Evolutionary conservation across 176 grass and related monocot genomes (phyloP), one percentile per base, ranked within the genome.

Genomic region (Rhipidocladum racemiflorum): DNA sequence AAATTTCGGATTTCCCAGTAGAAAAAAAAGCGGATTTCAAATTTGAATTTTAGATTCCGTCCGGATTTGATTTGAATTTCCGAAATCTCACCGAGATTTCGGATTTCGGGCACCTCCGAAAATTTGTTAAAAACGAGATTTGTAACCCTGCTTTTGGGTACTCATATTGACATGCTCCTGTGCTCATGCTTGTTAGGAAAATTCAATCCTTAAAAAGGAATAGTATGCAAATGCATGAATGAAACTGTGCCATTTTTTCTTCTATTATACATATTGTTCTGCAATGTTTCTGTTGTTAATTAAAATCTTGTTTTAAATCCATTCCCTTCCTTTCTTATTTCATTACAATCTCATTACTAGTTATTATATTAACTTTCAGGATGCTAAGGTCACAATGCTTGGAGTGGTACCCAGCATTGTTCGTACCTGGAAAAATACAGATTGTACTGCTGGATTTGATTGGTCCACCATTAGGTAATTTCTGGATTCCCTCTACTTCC

Each of bases 351-450:
- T 66, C 21, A 72, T 64, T 55, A 57, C 12, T 63, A 23, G 23
- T 50, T 84, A 75, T 61, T 30, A 51, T 72, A 65, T 30, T 78
- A 51, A 77, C 25, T 75, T 89, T 18, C 67, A 98, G 96, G 96
- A 98, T 88, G 86, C 92, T 70, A 98, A 91, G 75, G 92, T 98
- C 68, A 93, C 96, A 75, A 98, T 98, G 96, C 96, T 98, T 80
- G 96, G 96, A 76, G 70, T 98, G 27, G 92, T 98, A 83, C 96
- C 96, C 48, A 98, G 92, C 75, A 95, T 98, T 74, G 96, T 88
- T 53, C 90, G 96, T 25, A 88, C 90, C 59, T 98, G 96, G 96
- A 98, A 91, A 86, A 93, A 70, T 68, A 93, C 79, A 65, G 85
- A 93, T 81, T 95, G 96, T 73, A 98, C 90, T 62, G 85, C 82